Conservation (phyloP, 2,329 filamentous ascomycete species). For the Ambrosiella beaveri region DNA sequence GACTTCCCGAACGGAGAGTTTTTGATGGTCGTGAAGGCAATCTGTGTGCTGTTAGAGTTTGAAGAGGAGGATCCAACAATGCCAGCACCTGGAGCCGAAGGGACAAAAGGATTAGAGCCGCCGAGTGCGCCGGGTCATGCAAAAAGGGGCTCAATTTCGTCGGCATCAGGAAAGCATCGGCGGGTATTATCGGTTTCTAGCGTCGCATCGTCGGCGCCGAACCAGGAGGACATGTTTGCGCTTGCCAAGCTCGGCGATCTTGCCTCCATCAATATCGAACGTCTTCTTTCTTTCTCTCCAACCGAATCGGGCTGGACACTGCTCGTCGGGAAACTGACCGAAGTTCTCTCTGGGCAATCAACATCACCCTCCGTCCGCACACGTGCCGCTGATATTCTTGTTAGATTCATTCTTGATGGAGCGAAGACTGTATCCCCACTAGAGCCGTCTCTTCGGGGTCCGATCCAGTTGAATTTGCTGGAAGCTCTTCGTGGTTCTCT, state of each 20-base stretch:
- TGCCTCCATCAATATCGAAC: slow-evolving; percentile 54
- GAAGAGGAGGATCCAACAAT: slow-evolving; percentile 12
- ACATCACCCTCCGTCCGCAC: slow-evolving; percentile 36
- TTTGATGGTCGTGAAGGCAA: slow-evolving; percentile 53
- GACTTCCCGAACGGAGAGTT: slow-evolving; percentile 81
- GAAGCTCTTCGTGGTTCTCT: slow-evolving; percentile 47
- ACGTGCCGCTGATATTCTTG: slow-evolving; percentile 47
- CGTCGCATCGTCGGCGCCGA: slow-evolving; percentile 29
- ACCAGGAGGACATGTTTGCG: slow-evolving; percentile 48
- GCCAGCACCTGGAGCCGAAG: background rate
- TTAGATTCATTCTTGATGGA: slow-evolving; percentile 39
- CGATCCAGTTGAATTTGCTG: slow-evolving; percentile 57
- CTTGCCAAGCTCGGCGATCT: slow-evolving; percentile 58
- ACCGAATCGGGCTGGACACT: slow-evolving; percentile 59
- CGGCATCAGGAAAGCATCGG: slow-evolving; percentile 24
- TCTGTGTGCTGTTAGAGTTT: slow-evolving; percentile 50
- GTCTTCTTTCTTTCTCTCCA: slow-evolving; percentile 51
- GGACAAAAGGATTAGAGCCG: slow-evolving; percentile 8
- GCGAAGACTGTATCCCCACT: slow-evolving; percentile 38
- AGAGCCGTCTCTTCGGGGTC: slow-evolving; percentile 31
- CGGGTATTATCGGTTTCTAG: slow-evolving; percentile 32
- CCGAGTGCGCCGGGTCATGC: slow-evolving; percentile 15
- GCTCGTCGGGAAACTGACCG: slow-evolving; percentile 39
- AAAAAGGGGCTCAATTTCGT: slow-evolving; percentile 20
- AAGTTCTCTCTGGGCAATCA: slow-evolving; percentile 29